phyloP scores from a whole-genome alignment of 2,329 filamentous ascomycete genomes.

The Thielaviopsis ethacetica region DNA sequence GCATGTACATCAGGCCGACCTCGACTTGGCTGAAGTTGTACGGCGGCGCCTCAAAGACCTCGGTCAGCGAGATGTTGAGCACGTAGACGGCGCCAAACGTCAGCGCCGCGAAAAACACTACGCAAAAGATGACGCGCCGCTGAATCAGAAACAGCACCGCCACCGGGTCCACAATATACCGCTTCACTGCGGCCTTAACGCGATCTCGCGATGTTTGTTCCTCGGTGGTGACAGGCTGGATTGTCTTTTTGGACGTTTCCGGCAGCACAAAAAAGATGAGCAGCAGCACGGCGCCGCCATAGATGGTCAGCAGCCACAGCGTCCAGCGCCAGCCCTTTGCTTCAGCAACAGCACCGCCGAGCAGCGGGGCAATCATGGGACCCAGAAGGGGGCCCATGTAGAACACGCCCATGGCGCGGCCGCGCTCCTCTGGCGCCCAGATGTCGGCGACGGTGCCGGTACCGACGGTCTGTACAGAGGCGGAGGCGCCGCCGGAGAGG shows the following conservation, averaged over 20 bases:
- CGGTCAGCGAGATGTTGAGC: conserved; percentile 61
- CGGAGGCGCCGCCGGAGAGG: conserved; percentile 58
- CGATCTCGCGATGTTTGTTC: conserved; percentile 19
- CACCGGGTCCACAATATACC: conserved; percentile 55
- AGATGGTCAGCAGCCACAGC: conserved; percentile 62
- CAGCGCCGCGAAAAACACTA: conserved; percentile 57
- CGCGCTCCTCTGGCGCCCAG: conserved; percentile 58
- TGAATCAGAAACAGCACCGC: conserved; percentile 54
- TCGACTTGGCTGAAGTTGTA: conserved; percentile 55
- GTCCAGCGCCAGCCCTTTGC: conserved; percentile 58
- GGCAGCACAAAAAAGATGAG: conserved; percentile 45
- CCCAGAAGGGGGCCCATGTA: conserved; percentile 65
- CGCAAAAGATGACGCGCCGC: conserved; percentile 57
- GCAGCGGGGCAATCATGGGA: conserved; percentile 57
- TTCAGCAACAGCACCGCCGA: conserved; percentile 57
- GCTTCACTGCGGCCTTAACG: conserved; percentile 36
- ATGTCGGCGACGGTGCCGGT: conserved; percentile 72
- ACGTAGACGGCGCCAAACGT: conserved; percentile 63
- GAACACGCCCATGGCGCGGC: conserved; percentile 67
- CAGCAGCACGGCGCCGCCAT: conserved; percentile 41
- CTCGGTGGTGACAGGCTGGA: conserved; percentile 21
- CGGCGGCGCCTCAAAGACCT: conserved; percentile 47
- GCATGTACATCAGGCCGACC: conserved; percentile 63
- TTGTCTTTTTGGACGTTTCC: conserved; percentile 37
- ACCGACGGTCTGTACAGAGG: conserved; percentile 68